Evolutionary conservation across 306 rosid genomes (phyloP).

Genomic region (Dalbergia cultrata): DNA sequence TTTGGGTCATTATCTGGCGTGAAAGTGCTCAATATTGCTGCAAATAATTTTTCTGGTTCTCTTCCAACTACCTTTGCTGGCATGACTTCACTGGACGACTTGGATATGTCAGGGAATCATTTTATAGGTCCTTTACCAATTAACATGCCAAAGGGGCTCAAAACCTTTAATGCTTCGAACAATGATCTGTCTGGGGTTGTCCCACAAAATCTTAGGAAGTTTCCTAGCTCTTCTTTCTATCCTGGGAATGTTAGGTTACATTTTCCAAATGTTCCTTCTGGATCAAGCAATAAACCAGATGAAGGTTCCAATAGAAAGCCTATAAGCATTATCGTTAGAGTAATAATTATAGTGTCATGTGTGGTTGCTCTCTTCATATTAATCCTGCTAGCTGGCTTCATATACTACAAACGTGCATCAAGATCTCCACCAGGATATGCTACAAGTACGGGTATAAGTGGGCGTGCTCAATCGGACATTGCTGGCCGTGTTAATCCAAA

Average conservation of each 20-base stretch:
- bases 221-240: slow-evolving; percentile 70
- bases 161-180: slow-evolving; percentile 68
- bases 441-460: slow-evolving; percentile 43
- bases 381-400: slow-evolving; percentile 65
- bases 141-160: slow-evolving; percentile 59
- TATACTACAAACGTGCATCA: slow-evolving; percentile 65
- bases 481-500: slow-evolving; percentile 50
- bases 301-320: slow-evolving; percentile 56
- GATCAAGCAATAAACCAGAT: slow-evolving; percentile 44
- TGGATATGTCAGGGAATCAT: slow-evolving; percentile 74
- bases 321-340: slow-evolving; percentile 63
- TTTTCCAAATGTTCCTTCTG: slow-evolving; percentile 59
- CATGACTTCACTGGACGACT: slow-evolving; percentile 56
- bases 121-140: slow-evolving; percentile 77
- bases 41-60: slow-evolving; percentile 81
- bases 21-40: slow-evolving; percentile 67
- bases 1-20: slow-evolving; percentile 63
- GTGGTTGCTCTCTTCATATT: slow-evolving; percentile 64
- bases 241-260: slow-evolving; percentile 68
- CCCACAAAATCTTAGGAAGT: slow-evolving; percentile 70
- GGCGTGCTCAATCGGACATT: slow-evolving; percentile 50
- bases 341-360: slow-evolving; percentile 73
- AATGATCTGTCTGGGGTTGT: slow-evolving; percentile 78
- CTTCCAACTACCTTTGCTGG: slow-evolving; percentile 69
- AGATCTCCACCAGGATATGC: slow-evolving; percentile 52